Evolutionary conservation across 768 basidiomycete genomes (phyloP).

Genomic region (Auricularia heimuer): DNA sequence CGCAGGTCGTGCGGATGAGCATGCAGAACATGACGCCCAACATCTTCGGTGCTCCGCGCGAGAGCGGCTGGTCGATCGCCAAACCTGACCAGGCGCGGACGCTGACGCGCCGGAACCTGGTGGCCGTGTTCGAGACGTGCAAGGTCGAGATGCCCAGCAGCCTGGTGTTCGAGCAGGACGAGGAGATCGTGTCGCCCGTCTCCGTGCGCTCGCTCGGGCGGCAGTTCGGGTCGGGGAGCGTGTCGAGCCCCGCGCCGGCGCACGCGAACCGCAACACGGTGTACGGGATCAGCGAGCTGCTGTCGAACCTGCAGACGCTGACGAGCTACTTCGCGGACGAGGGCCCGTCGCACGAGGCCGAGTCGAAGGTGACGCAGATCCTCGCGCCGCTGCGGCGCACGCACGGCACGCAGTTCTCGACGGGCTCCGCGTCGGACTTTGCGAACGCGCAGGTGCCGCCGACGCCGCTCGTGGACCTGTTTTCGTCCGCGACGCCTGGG

Average conservation of each 20-base stretch:
- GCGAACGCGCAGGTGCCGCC: not conserved
- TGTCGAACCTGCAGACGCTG: not conserved
- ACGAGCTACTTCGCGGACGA: constrained; percentile 2
- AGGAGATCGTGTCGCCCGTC: not conserved
- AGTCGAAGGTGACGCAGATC: not conserved
- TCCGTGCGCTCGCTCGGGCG: not conserved
- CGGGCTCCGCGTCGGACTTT: not conserved
- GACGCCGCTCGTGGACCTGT: not conserved
- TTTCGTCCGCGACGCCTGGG: not conserved
- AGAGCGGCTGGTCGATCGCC: constrained; percentile 82
- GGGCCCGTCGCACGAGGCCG: not conserved
- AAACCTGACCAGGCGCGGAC: constrained; percentile 51
- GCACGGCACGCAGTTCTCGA: not conserved
- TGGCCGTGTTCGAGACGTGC: constrained; percentile 80
- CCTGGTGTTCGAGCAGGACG: not conserved
- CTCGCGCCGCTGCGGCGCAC: not conserved
- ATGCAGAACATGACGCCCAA: constrained; percentile 43
- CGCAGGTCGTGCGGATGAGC: constrained; percentile 87
- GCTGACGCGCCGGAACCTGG: constrained; percentile 64
- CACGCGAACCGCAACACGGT: not conserved
- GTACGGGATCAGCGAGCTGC: constrained; percentile 1
- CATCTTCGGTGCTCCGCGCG: constrained; percentile 71
- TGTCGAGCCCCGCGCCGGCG: not conserved
- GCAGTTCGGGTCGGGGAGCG: not conserved
- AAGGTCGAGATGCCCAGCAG: constrained; percentile 34